Percentiles rank a stretch among this genome's conserved stretches.
These are phyloP conservation scores for Thalassiosira ordinaria DNA, from an alignment of 352 stramenopile species.

Conservation along the genomic window DNA sequence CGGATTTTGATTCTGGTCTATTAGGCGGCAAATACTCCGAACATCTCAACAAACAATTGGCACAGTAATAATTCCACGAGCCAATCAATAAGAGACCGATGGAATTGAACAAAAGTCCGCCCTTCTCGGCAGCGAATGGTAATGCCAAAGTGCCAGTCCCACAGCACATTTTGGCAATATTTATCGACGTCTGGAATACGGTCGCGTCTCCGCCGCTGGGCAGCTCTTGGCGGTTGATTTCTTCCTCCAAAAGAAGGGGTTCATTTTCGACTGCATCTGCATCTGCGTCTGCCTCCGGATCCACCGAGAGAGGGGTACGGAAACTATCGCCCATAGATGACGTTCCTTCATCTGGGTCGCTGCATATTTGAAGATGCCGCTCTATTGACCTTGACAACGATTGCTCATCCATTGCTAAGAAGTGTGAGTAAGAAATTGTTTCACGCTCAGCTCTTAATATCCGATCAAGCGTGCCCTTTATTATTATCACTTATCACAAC, in stretches of 20 bases:
- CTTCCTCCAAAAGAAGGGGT: neutral
- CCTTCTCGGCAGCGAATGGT: constrained; percentile 72
- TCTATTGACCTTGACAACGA: too few relatives aligned
- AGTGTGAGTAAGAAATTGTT: too few relatives aligned
- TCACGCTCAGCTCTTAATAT: too few relatives aligned
- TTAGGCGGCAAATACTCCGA: constrained; percentile 32
- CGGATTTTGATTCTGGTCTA: too few relatives aligned
- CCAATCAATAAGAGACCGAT: constrained; percentile 62
- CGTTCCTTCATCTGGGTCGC: neutral
- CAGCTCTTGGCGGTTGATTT: neutral
- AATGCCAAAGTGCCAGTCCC: constrained; percentile 77
- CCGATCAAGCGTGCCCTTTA: too few relatives aligned
- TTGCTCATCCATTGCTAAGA: too few relatives aligned
- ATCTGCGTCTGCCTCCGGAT: too few relatives aligned
- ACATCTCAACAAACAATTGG: constrained; percentile 61
- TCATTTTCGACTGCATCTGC: neutral
- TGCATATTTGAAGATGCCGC: neutral
- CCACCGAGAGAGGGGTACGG: neutral
- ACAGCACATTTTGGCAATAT: constrained; percentile 72
- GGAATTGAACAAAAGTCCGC: constrained; percentile 67
- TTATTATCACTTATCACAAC: too few relatives aligned
- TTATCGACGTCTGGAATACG: constrained; percentile 56
- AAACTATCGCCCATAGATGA: neutral
- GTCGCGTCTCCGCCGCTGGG: constrained; percentile 4
- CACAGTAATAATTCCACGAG: constrained; percentile 76